Evolutionary conservation across 805 yeast genomes (phyloP).

Genomic region (Wickerhamiella domercqiae): DNA sequence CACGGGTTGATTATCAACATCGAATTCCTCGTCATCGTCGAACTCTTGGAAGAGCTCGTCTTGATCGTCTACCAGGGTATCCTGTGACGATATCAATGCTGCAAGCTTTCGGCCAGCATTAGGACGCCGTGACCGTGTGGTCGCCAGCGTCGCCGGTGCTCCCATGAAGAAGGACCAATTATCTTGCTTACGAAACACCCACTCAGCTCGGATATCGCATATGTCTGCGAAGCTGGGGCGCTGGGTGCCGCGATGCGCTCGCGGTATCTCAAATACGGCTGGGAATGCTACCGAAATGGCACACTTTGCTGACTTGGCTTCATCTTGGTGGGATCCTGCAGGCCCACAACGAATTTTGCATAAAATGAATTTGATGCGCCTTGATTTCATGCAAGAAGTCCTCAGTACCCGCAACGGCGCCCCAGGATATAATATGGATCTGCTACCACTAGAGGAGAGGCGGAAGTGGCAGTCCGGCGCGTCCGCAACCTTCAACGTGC

Average conservation of each 20-base stretch:
- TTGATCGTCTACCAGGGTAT: conserved; percentile 45
- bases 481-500: conserved; percentile 31
- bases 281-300: conserved; percentile 39
- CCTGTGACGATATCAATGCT: conserved; percentile 58
- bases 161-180: neutral
- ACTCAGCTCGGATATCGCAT: too few species aligned
- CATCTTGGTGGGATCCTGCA: conserved; percentile 95
- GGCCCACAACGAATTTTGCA: conserved; percentile 91
- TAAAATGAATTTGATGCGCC: conserved; percentile 78
- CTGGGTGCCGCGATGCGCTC: too few species aligned
- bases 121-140: conserved; percentile 52
- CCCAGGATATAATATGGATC: conserved; percentile 60
- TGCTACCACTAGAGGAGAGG: conserved; percentile 37
- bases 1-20: conserved; percentile 11
- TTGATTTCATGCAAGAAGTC: conserved; percentile 69
- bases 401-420: conserved; percentile 34
- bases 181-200: too few species aligned
- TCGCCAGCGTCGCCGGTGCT: neutral
- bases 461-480: neutral
- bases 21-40: conserved; percentile 31
- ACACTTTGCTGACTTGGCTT: conserved; percentile 76
- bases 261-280: too few species aligned
- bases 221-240: too few species aligned
- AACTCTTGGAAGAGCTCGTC: conserved; percentile 38
- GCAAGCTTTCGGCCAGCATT: conserved; percentile 84